Base-by-base conservation (phyloP, 768 basidiomycete species). In the Agaricus bisporus region DNA sequence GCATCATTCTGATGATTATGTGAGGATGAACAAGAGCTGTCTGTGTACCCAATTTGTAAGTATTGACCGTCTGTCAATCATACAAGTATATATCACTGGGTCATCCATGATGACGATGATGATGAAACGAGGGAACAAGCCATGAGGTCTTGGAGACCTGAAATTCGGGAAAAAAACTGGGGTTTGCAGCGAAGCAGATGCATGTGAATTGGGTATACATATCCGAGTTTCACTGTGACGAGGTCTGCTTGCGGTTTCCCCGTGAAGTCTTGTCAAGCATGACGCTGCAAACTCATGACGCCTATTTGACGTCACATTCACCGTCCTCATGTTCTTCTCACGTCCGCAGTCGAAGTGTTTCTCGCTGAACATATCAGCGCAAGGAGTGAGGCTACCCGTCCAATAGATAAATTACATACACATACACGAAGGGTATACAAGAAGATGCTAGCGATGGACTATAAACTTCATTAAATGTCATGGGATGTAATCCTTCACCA, bases 331-430 rank as follows among this genome's bases (percentile, higher is more conserved):
- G 35, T 39, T 44, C 50, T 43, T 41, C 42, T 38, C 44, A 37
- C 28, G 14, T 20, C 26, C 26, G 15, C 28, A 18, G 6, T 17
- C 38, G n/a, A 10, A 45, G 20, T 2, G 3, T 20, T 15, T 26
- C 29, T 18, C 25, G 32, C 20, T 18, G 22, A 47, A 9, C 43
- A n/a, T 11, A 53, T 22, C 28, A 47, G 28, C 26, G 4, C 11
- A 29, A 43, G 29, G 32, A 28, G 12, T 29, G 45, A 54, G 26
- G 37, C 38, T 47, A 36, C 17, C 45, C 26, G 41, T 36, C 53
- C 53, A 54, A 48, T 41, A 48, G 48, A 20, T 42, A 36, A 47
- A 17, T 39, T 54, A 54, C 52, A 54, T 46, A 46, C 38, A 48
- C 36, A 15, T 32, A 41, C 10, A n/a, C n/a, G 6, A 20, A 10